phyloP scores from a whole-genome alignment of 257 asterid genomes.

The Solanum habrochaites region DNA sequence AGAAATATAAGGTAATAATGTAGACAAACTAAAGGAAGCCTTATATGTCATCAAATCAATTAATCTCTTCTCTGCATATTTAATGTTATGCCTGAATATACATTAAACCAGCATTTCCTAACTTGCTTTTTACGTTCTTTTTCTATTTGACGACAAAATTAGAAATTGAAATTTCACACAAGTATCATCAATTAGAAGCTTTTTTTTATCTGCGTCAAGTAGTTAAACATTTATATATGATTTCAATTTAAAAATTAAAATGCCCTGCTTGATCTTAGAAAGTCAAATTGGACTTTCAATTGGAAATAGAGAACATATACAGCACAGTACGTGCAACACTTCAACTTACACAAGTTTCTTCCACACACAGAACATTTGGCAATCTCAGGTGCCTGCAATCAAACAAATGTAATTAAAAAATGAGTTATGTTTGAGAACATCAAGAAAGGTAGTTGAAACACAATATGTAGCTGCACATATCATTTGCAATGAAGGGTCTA shows the following conservation, averaged over 20 bases:
- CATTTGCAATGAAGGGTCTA: neutral
- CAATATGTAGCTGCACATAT: neutral
- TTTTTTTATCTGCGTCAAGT: neutral
- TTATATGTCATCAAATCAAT: neutral
- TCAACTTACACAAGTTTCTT: constrained; percentile 80
- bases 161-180: neutral
- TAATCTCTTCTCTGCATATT: neutral
- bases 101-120: neutral
- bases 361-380: constrained; percentile 57
- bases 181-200: neutral
- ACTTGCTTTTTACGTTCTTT: neutral
- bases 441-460: neutral
- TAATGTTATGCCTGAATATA: neutral
- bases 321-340: neutral
- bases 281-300: neutral
- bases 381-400: constrained; percentile 71
- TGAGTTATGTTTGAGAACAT: neutral
- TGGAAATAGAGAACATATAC: neutral
- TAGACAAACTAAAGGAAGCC: neutral
- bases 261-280: neutral
- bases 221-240: neutral
- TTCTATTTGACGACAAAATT: neutral
- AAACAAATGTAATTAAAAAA: neutral
- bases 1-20: neutral
- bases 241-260: neutral